Evolutionary conservation across 2,329 filamentous ascomycete species (phyloP), one percentile per base, ranked within the genome.

Genomic region (Cladophialophora yegresii): DNA sequence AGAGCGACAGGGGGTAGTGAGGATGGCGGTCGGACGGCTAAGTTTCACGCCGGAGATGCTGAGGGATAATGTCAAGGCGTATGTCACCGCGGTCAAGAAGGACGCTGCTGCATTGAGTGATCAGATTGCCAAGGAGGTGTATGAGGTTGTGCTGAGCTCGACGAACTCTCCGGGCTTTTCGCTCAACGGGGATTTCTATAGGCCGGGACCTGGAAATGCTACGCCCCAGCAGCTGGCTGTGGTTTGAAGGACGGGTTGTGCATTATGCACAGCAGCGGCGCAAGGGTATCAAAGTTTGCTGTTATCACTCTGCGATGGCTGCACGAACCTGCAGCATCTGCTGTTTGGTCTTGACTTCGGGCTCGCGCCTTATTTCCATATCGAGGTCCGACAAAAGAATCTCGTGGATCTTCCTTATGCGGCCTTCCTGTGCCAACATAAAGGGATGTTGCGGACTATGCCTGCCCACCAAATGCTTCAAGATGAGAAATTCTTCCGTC

Each of bases 1-100:
- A 74, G 95, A 99, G 81, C 85, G 89, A 70, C 78, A 88, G 70
- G 95, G 92, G 16, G 91, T 95, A 32, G 86, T 99, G 61, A 84
- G 93, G 65, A 85, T 98, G 83, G 89, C 92, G n/a, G 85, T 99
- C 67, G 95, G 93, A 4, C 92, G 97, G 79, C 78, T 99, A 74
- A 89, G 86, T 1, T 96, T 96, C 79, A 91, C 91, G 6, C 92
- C 95, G 2, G 88, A 95, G 72, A 87, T 95, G 83, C 79, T 99
- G 79, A 86, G 89, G 74, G 86, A 86, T 69, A 99, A 99, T 75
- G 84, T 99, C 76, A 89, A 88, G 78, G 81, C 86, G 26, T 86
- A 96, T 67, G 82, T 98, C 73, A 84, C 84, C 23, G 83, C 87
- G 72, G 75, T 98, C 71, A 96, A 91, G 85, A 86, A 86, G 72